phyloP scores from a whole-genome alignment of 768 basidiomycete species.

The Coprinopsis sp. region DNA sequence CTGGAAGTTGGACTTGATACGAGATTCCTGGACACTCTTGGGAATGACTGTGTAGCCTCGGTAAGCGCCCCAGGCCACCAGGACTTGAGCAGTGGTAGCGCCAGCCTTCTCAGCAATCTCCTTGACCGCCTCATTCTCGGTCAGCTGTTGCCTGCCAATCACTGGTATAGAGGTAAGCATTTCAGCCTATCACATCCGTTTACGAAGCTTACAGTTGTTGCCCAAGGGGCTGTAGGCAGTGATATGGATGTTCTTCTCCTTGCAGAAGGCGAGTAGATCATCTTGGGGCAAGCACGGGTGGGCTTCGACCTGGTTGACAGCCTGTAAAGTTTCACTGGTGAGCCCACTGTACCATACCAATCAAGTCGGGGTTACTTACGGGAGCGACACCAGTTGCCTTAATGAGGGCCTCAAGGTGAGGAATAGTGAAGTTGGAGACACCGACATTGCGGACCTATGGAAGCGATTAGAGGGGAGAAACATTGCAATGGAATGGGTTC shows the following conservation, averaged over 20 bases:
- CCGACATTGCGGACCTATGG: conserved; percentile 69
- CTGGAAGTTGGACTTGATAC: conserved; percentile 74
- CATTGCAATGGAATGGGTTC: neutral
- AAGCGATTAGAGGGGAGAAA: too few relatives aligned
- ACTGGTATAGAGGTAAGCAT: conserved; percentile 30
- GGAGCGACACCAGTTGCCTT: conserved; percentile 70
- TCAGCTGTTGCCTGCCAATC: conserved; percentile 58
- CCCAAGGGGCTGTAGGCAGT: conserved; percentile 70
- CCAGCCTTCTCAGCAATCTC: conserved; percentile 58
- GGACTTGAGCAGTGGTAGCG: conserved; percentile 74
- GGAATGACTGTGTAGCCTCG: conserved; percentile 83
- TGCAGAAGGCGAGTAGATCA: conserved; percentile 66
- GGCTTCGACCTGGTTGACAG: conserved; percentile 76
- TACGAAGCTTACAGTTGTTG: conserved; percentile 57
- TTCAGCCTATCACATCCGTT: too few relatives aligned
- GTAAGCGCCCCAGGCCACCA: conserved; percentile 74
- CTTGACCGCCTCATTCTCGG: conserved; percentile 58
- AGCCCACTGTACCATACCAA: too few relatives aligned
- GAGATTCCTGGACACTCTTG: conserved; percentile 72
- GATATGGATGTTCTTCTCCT: conserved; percentile 64
- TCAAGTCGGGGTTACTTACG: conserved; percentile 35
- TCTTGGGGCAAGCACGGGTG: conserved; percentile 79
- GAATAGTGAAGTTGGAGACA: conserved; percentile 77
- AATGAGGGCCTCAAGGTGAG: conserved; percentile 62
- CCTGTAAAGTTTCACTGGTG: conserved; percentile 31